Evolutionary conservation across 2,329 filamentous ascomycete genomes (phyloP), one percentile per base, ranked within the genome.

Genomic region (Fusarium poae): DNA sequence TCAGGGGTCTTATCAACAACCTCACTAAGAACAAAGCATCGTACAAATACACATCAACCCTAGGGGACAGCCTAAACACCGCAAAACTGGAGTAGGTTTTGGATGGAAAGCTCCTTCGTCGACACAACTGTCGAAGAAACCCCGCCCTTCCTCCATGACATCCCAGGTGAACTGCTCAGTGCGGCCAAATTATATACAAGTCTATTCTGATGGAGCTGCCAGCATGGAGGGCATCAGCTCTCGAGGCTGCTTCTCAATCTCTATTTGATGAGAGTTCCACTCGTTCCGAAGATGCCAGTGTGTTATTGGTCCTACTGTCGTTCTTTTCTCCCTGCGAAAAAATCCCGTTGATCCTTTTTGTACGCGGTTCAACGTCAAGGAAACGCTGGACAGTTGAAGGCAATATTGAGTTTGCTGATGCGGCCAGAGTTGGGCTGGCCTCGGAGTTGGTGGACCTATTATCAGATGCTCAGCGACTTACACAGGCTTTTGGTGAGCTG

Each of bases 351-450:
- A 68, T 57, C 50, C 75, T 62, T 59, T 67, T 70, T 56, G 54
- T 15, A 40, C 52, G 59, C 51, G 74, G 66, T 58, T 74, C 49
- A 42, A 57, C 59, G 23, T 56, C 43, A 70, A 72, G 68, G 61
- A 80, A 49, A 39, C 64, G 70, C 39, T 72, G 70, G 70, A 72
- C 63, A 13, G 35, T 40, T 9, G 54, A 71, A 18, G 70, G 70
- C 21, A 37, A 68, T 10, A 50, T 71, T 43, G 70, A 72, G 59
- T 64, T 35, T 57, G 54, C n/a, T 77, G 78, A 64, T 65, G 81
- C 72, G 77, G 79, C 23, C 77, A 79, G 13, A 4, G 44, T 55
- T 52, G 70, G 70, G 15, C 39, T 72, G 46, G 42, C 43, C 35
- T 23, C 53, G 11, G 62, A 50, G 35, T 40, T 72, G 30, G 23